A percentile compares a stretch with the other conserved stretches of the same genome.
Evolutionary conservation across 345 rosid species (phyloP).

Genomic region (Gossypium herbaceum): DNA sequence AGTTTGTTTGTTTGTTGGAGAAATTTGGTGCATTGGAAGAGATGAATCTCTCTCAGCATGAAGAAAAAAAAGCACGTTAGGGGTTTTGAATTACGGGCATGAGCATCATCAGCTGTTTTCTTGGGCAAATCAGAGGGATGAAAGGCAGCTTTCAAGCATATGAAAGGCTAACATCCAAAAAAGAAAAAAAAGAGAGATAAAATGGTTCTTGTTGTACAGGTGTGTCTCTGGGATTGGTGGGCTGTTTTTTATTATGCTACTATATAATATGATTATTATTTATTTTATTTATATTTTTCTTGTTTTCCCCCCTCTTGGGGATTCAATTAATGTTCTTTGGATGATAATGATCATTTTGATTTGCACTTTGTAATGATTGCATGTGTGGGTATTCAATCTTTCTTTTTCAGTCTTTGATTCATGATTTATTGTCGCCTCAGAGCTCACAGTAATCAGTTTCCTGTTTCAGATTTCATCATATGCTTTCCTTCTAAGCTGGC

Average conservation of each 20-base stretch:
- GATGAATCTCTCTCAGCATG: neutral
- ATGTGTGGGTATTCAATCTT: neutral
- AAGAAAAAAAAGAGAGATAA: neutral
- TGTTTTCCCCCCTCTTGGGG: neutral
- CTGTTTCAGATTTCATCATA: neutral
- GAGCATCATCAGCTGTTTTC: neutral
- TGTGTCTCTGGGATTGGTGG: conserved; percentile 3
- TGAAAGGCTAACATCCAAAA: neutral
- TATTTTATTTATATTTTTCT: neutral
- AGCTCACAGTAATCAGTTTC: neutral
- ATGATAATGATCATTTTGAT: neutral
- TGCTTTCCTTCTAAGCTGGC: neutral
- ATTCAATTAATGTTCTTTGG: neutral
- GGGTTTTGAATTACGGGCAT: conserved; percentile 7
- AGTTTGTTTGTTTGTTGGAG: conserved; percentile 9
- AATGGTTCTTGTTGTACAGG: conserved; percentile 22
- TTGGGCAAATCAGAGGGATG: conserved; percentile 3
- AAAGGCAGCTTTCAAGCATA: neutral
- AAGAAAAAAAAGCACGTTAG: conserved; percentile 3
- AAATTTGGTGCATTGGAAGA: conserved; percentile 1
- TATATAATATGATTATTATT: neutral
- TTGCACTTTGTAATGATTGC: neutral
- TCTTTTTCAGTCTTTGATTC: neutral
- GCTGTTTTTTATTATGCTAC: neutral
- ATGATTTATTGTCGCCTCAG: neutral